These are phyloP conservation scores for Xenosphaeropsis pyriputrescens DNA, from an alignment of 2,329 filamentous ascomycete genomes.

Conservation along the genomic window DNA sequence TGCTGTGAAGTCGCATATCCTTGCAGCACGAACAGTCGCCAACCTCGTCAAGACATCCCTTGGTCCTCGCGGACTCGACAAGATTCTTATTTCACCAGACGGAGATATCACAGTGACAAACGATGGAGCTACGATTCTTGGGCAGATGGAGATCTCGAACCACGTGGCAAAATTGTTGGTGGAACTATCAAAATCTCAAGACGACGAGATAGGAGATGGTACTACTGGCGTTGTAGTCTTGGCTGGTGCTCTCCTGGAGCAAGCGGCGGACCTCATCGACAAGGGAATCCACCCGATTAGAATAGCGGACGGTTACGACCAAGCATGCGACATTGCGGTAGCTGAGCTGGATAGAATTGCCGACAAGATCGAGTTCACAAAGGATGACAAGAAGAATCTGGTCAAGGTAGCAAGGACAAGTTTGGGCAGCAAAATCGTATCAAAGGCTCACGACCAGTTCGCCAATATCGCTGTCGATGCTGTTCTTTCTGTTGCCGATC, in stretches of 20 bases:
- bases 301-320: constrained; percentile 95
- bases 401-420: constrained; percentile 92
- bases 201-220: constrained; percentile 96
- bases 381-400: constrained; percentile 68
- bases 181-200: constrained; percentile 94
- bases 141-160: constrained; percentile 98
- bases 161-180: constrained; percentile 95
- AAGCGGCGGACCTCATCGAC: constrained; percentile 95
- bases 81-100: constrained; percentile 96
- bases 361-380: constrained; percentile 77
- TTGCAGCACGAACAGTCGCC: constrained; percentile 88
- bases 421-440: constrained; percentile 97
- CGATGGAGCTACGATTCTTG: constrained; percentile 92
- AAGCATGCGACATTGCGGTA: constrained; percentile 93
- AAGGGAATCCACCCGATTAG: constrained; percentile 99
- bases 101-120: constrained; percentile 99
- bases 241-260: constrained; percentile 86
- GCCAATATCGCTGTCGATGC: constrained; percentile 95
- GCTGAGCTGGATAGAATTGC: constrained; percentile 86
- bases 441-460: constrained; percentile 96
- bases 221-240: constrained; percentile 96
- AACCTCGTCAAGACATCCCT: constrained; percentile 97
- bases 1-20: constrained; percentile 95
- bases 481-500: constrained; percentile 87
- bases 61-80: constrained; percentile 90